These are phyloP conservation scores for Sclerotinia subarctica DNA, from an alignment of 2,329 filamentous ascomycete species.

Conservation along the genomic window DNA sequence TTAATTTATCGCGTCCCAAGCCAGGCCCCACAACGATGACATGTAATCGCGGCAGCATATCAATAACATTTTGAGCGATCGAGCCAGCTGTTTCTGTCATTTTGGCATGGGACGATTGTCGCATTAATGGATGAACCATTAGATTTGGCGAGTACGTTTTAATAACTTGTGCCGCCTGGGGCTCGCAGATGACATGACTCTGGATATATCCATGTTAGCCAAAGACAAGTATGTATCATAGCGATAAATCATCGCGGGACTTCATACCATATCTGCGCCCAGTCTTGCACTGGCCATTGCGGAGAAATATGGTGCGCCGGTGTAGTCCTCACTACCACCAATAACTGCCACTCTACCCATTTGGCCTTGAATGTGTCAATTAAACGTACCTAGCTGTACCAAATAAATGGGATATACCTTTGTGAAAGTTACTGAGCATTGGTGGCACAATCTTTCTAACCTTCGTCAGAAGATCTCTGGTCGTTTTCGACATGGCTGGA, in stretches of 20 bases:
- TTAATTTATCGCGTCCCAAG: constrained; percentile 81
- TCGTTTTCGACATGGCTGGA: constrained; percentile 61
- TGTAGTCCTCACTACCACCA: constrained; percentile 93
- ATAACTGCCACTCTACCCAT: constrained; percentile 90
- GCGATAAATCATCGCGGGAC: not conserved
- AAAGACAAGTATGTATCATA: not conserved
- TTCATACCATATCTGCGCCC: constrained; percentile 79
- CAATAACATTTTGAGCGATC: constrained; percentile 67
- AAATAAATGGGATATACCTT: constrained; percentile 56
- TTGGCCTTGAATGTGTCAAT: constrained; percentile 61
- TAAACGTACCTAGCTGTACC: constrained; percentile 11
- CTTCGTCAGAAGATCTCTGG: constrained; percentile 72
- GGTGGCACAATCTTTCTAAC: constrained; percentile 90
- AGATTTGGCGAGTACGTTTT: constrained; percentile 97
- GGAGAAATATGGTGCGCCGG: constrained; percentile 95
- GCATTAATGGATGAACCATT: constrained; percentile 97
- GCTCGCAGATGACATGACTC: constrained; percentile 96
- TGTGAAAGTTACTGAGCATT: constrained; percentile 93
- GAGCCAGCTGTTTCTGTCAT: constrained; percentile 53
- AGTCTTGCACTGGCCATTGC: constrained; percentile 92
- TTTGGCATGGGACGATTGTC: constrained; percentile 60
- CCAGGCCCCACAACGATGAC: constrained; percentile 92
- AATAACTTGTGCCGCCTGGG: constrained; percentile 80
- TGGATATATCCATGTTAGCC: constrained; percentile 37
- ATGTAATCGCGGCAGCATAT: constrained; percentile 82